Percentiles rank a stretch among this genome's conserved stretches.
Evolutionary conservation across 2,329 filamentous ascomycete species (phyloP).

Genomic region (Didymella arachidicola): DNA sequence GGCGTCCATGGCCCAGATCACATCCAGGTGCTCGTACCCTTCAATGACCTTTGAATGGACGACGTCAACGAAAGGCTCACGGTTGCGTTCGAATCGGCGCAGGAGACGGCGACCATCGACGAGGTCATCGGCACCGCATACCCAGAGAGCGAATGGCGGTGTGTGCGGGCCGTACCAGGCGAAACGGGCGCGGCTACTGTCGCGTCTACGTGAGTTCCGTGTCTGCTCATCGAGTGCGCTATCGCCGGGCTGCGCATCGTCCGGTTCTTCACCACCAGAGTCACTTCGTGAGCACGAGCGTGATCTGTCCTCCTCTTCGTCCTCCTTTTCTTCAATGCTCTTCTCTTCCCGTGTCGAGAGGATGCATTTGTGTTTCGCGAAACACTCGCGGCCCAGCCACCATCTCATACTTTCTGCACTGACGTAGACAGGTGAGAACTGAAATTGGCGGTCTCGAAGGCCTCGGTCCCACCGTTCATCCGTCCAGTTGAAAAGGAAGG

Average conservation of each 20-base stretch:
- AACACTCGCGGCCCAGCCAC: conserved; percentile 92
- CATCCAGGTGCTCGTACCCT: conserved; percentile 88
- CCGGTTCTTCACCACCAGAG: conserved; percentile 27
- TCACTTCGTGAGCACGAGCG: conserved; percentile 19
- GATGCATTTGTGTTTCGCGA: conserved; percentile 85
- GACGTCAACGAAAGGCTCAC: conserved; percentile 81
- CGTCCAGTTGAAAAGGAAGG: conserved; percentile 87
- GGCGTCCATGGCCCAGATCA: conserved; percentile 92
- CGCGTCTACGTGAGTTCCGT: conserved; percentile 33
- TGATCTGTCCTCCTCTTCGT: conserved; percentile 47
- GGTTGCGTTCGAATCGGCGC: conserved; percentile 73
- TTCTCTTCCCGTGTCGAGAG: conserved; percentile 78
- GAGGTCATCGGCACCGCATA: conserved; percentile 81
- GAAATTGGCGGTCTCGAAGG: conserved; percentile 82
- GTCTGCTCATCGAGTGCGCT: conserved; percentile 13
- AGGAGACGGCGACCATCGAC: conserved; percentile 83
- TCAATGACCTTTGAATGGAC: conserved; percentile 85
- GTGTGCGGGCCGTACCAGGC: conserved; percentile 84
- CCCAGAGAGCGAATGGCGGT: conserved; percentile 88
- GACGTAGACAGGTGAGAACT: conserved; percentile 90
- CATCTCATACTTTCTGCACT: conserved; percentile 90
- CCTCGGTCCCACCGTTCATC: conserved; percentile 85
- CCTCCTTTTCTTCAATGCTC: conserved; percentile 64
- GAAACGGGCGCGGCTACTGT: conserved; percentile 54
- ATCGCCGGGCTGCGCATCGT: conserved; percentile 6